A percentile compares a stretch with the other conserved stretches of the same genome.
These are phyloP conservation scores for Cryptococcus sp. DNA, from an alignment of 1,284 basidiomycete genomes.

Conservation along the genomic window DNA sequence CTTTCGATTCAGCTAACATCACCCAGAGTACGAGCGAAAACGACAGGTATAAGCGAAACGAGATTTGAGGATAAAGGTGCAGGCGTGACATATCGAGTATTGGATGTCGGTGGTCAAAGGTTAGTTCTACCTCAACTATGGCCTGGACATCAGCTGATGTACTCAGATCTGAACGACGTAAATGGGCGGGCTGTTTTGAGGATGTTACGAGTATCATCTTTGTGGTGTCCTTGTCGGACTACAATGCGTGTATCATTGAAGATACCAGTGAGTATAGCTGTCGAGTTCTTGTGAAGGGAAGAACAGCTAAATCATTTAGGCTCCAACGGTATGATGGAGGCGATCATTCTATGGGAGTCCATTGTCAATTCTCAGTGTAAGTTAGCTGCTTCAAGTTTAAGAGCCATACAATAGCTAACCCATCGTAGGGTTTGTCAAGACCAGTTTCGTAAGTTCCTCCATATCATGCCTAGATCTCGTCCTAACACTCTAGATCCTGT, in stretches of 20 bases:
- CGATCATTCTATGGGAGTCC: constrained; percentile 91
- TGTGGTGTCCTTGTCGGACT: constrained; percentile 87
- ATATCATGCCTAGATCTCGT: not conserved
- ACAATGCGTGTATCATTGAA: constrained; percentile 90
- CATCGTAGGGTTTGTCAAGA: constrained; percentile 68
- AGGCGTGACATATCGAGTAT: constrained; percentile 56
- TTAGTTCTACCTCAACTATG: constrained; percentile 56
- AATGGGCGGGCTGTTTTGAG: constrained; percentile 59
- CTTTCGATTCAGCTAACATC: not conserved
- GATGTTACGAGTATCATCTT: constrained; percentile 94
- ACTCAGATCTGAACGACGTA: constrained; percentile 13
- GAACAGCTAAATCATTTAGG: constrained; percentile 37
- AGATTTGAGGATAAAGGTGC: constrained; percentile 57
- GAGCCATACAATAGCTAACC: constrained; percentile 41
- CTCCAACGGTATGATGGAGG: constrained; percentile 98
- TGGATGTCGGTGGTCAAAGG: constrained; percentile 93
- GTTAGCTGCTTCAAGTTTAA: constrained; percentile 1
- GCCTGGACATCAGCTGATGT: not conserved
- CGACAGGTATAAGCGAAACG: constrained; percentile 88
- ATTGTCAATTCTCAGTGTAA: constrained; percentile 71
- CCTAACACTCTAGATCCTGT: constrained; percentile 62
- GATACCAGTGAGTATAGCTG: constrained; percentile 74
- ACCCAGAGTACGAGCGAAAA: constrained; percentile 10
- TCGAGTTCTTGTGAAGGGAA: not conserved
- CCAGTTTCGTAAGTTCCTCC: constrained; percentile 67